Base-by-base conservation (phyloP, 208 protist genomes). In the Trypanosoma boissoni region DNA sequence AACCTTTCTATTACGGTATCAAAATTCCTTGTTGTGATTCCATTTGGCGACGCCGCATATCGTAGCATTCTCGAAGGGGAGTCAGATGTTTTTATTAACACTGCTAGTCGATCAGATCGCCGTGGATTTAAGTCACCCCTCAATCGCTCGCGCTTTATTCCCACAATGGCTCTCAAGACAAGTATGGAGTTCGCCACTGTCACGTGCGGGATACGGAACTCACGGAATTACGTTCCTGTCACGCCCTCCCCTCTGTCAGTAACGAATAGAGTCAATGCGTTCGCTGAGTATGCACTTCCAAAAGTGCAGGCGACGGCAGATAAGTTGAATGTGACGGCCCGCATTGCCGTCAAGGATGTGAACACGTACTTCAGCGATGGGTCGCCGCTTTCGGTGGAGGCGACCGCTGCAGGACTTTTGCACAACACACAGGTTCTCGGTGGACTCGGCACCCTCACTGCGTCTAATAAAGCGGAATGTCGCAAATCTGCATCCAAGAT, bases 31-130 rank as follows among this genome's bases (percentile, higher is more conserved):
- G 62, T 87, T 23, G 83, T 95, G 6, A 45, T 95, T 2, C 89
- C 89, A 1, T 92, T 90, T 24, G 89, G 89, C 6, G 89, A 95
- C 43, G 82, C 78, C 7, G 74, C 78, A 27, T 93, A 78, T 52
- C 84, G 84, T 53, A 79, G 72, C 52, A 39, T 95, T 14, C 44
- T 95, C 14, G 86, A 95, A 61, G 74, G 76, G 26, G 21, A 76
- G 8, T 65, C 74, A 18, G 76, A 76, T 26, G 62, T 71, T 12
- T 88, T 76, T 53, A 55, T 0, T 45, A 76, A 64, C 8, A 80
- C 82, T 63, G 27, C 24, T 8, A 60, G 76, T 26, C 66, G 59
- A 16, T 7, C 75, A 78, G 46, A 73, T 79, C 24, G 80, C 75
- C 73, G 71, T 53, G 10, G 67, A 53, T 9, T 52, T 57, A 32